These are phyloP conservation scores for Colletotrichum somersetense DNA, from an alignment of 2,329 filamentous ascomycete genomes.

Conservation along the genomic window DNA sequence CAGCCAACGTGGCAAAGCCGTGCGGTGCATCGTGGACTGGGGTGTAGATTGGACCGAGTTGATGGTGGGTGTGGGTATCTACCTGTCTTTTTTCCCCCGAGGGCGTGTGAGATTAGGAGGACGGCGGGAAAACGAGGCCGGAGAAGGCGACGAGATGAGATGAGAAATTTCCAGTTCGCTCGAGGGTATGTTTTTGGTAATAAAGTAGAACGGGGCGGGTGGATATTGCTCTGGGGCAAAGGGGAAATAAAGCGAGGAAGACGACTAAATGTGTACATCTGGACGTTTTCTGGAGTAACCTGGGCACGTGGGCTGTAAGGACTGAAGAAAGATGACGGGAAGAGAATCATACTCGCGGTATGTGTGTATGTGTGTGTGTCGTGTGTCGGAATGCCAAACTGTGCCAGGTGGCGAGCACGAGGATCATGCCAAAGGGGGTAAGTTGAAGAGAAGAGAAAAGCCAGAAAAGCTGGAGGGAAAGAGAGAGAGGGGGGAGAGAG, in stretches of 20 bases:
- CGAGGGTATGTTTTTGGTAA: slow-evolving; percentile 22
- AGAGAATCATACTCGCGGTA: not conserved
- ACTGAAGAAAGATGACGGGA: not conserved
- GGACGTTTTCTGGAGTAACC: not conserved
- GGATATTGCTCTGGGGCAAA: not conserved
- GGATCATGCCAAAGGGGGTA: not conserved
- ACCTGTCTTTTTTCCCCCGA: not conserved
- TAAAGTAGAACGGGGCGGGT: slow-evolving; percentile 21
- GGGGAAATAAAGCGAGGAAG: slow-evolving; percentile 9
- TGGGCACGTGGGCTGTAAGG: not conserved
- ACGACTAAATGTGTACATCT: not conserved
- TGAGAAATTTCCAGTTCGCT: slow-evolving; percentile 33
- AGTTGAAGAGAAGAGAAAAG: not conserved
- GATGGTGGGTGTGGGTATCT: not conserved
- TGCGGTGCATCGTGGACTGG: slow-evolving; percentile 17
- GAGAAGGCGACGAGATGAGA: slow-evolving; percentile 26
- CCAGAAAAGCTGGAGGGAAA: not conserved
- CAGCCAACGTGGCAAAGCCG: slow-evolving; percentile 21
- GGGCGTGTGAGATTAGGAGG: slow-evolving; percentile 20
- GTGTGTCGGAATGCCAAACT: not conserved
- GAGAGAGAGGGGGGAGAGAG: not conserved
- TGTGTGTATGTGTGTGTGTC: not conserved
- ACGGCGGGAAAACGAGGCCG: slow-evolving; percentile 2
- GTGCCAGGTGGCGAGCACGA: not conserved
- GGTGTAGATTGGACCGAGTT: slow-evolving; percentile 17